phyloP scores from a whole-genome alignment of 805 yeast genomes.

The Zygosaccharomyces siamensis region DNA sequence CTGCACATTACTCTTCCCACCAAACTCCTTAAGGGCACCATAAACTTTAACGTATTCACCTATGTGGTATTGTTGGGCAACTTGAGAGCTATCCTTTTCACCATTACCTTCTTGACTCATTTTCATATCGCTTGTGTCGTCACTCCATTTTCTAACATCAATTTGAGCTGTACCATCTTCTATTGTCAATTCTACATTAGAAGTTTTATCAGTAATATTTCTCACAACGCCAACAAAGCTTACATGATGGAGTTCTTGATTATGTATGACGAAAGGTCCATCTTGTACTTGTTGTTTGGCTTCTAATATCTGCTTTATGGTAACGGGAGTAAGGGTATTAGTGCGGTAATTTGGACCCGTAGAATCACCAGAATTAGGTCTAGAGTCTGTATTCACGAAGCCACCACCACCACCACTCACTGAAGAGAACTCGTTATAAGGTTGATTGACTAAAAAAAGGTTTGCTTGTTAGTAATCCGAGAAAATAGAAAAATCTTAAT shows the following conservation, averaged over 20 bases:
- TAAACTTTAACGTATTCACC: slow-evolving; percentile 59
- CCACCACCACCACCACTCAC: slow-evolving; percentile 33
- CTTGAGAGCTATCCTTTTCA: slow-evolving; percentile 25
- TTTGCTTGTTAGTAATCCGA: slow-evolving; percentile 5
- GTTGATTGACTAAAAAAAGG: slow-evolving; percentile 26
- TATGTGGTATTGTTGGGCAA: slow-evolving; percentile 36
- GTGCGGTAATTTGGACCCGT: slow-evolving; percentile 14
- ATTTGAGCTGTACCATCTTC: slow-evolving; percentile 76
- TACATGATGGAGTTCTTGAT: slow-evolving; percentile 58
- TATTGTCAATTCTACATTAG: slow-evolving; percentile 52
- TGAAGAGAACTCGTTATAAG: slow-evolving; percentile 32
- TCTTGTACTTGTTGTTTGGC: slow-evolving; percentile 58
- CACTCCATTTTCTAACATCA: slow-evolving; percentile 62
- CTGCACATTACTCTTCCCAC: slow-evolving; percentile 59
- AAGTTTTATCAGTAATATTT: slow-evolving; percentile 53
- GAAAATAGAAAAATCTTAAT: not conserved
- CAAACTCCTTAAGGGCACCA: slow-evolving; percentile 55
- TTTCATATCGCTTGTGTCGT: slow-evolving; percentile 35
- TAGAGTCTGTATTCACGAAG: slow-evolving; percentile 26
- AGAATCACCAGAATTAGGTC: slow-evolving; percentile 24
- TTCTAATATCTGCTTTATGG: slow-evolving; percentile 66
- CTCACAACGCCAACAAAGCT: slow-evolving; percentile 69
- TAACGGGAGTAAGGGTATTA: slow-evolving; percentile 55
- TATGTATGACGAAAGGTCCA: slow-evolving; percentile 56
- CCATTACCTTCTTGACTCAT: slow-evolving; percentile 30